Evolutionary conservation across 495 filamentous ascomycete species (phyloP), one percentile per base, ranked within the genome.

Genomic region (Penicillium antarcticum): DNA sequence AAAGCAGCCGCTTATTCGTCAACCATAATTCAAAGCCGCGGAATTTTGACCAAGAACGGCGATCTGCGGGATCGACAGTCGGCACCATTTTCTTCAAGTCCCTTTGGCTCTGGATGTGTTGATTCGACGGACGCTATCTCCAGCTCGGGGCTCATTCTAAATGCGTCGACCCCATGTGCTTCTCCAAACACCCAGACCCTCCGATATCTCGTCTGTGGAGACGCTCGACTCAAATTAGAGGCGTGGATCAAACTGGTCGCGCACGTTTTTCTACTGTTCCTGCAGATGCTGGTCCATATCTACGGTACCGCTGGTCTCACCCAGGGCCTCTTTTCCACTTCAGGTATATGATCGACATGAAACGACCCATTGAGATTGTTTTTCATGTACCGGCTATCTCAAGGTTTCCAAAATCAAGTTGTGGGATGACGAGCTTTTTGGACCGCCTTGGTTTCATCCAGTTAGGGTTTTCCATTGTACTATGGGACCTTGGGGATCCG

Each of bases 61-160:
- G 26, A 42, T 26, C 40, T 13, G 40, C 7, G n/a, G 40, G 40
- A 17, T 13, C 38, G 11, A 41, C 12, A 41, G 32, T 31, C 26
- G 26, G 42, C n/a, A 12, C n/a, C 26, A 29, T 9, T 2, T 29
- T 8, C 21, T 29, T 29, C 2, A 7, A 29, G 26, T 29, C 26
- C 2, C 26, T 29, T 29, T 29, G 26, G 2, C 26, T 9, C 7
- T 29, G 26, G 26, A 29, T 2, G 6, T 10, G 5, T 7, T 29
- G 26, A 29, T 29, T 29, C 26, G 26, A 29, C 5, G 26, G 14
- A 37, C 18, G 6, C 16, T 41, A 34, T 19, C 24, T 41, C 35
- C 42, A 51, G 24, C 24, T 29, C 48, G 42, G 48, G 35, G 21
- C 19, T 51, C n/a, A 21, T 56, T 42, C 48, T 47, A 38, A 41